phyloP scores from a whole-genome alignment of 2,329 filamentous ascomycete species.

The Tolypocladium ophioglossoides region DNA sequence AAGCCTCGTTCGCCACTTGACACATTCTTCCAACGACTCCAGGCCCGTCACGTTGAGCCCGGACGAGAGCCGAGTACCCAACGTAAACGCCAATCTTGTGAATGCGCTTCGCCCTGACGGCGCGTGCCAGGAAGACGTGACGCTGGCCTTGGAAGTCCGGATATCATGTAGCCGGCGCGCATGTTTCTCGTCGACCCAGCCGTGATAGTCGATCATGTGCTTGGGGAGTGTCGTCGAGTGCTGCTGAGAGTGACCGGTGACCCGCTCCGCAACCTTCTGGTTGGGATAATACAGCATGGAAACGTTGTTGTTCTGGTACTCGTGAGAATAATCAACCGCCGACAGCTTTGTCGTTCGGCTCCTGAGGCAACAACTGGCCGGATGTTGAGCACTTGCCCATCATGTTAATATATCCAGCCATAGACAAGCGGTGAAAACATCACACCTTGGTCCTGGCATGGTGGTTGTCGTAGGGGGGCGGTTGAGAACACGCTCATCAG shows the following conservation, averaged over 20 bases:
- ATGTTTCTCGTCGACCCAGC: slow-evolving; percentile 12
- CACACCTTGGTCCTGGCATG: too few relatives aligned
- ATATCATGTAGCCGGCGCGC: slow-evolving; percentile 21
- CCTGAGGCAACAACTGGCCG: neutral
- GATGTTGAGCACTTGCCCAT: neutral
- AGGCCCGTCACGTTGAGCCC: slow-evolving; percentile 27
- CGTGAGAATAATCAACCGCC: neutral
- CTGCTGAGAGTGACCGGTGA: slow-evolving; percentile 24
- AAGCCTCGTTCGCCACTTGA: slow-evolving; percentile 24
- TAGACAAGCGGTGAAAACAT: too few relatives aligned
- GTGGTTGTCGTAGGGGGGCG: too few relatives aligned
- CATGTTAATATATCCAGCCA: too few relatives aligned
- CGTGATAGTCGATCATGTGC: slow-evolving; percentile 25
- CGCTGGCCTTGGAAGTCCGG: slow-evolving; percentile 21
- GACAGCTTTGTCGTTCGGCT: neutral
- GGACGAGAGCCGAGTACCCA: slow-evolving; percentile 30
- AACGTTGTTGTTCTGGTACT: slow-evolving; percentile 15
- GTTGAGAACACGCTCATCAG: too few relatives aligned
- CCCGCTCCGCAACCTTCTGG: slow-evolving; percentile 19
- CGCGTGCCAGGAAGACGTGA: slow-evolving; percentile 23
- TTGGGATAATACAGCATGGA: slow-evolving; percentile 24
- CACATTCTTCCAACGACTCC: slow-evolving; percentile 31
- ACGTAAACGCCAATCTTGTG: slow-evolving; percentile 32
- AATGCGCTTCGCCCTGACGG: slow-evolving; percentile 26
- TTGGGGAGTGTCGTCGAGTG: slow-evolving; percentile 23